Conservation (phyloP, 2,329 filamentous ascomycete genomes). For the Aureobasidium sp. region DNA sequence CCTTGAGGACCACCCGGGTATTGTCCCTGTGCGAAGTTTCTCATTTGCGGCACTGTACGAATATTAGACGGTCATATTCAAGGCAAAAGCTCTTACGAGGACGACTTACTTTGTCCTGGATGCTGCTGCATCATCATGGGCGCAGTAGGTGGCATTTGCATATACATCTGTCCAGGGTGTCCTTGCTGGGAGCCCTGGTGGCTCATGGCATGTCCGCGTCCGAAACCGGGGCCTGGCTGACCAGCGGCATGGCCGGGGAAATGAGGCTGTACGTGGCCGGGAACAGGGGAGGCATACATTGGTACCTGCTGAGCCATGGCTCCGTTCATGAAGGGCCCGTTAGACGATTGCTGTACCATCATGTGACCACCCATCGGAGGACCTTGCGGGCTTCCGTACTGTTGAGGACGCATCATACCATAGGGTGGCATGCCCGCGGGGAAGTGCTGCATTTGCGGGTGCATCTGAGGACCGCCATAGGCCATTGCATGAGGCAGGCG, state of each 20-base stretch:
- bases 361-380: slow-evolving; percentile 64
- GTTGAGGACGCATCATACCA: slow-evolving; percentile 62
- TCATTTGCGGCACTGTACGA: slow-evolving; percentile 19
- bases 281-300: slow-evolving; percentile 65
- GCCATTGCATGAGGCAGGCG: slow-evolving; percentile 54
- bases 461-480: slow-evolving; percentile 50
- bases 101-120: slow-evolving; percentile 15
- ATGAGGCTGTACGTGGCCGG: slow-evolving; percentile 61
- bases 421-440: slow-evolving; percentile 69
- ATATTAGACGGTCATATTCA: background rate
- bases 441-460: slow-evolving; percentile 46
- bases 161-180: slow-evolving; percentile 58
- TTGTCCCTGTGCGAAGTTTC: slow-evolving; percentile 16
- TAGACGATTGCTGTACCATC: slow-evolving; percentile 72
- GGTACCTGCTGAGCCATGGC: slow-evolving; percentile 66
- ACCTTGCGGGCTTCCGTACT: slow-evolving; percentile 65
- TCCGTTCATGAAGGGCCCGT: slow-evolving; percentile 61
- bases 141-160: slow-evolving; percentile 66
- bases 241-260: slow-evolving; percentile 36
- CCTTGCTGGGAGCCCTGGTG: slow-evolving; percentile 92
- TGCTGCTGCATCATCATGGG: slow-evolving; percentile 21
- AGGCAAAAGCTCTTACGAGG: background rate
- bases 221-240: slow-evolving; percentile 52
- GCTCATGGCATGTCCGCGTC: slow-evolving; percentile 90
- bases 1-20: slow-evolving; percentile 14